Conservation (phyloP, 2,329 filamentous ascomycete genomes). For the Penicillium sp. region DNA sequence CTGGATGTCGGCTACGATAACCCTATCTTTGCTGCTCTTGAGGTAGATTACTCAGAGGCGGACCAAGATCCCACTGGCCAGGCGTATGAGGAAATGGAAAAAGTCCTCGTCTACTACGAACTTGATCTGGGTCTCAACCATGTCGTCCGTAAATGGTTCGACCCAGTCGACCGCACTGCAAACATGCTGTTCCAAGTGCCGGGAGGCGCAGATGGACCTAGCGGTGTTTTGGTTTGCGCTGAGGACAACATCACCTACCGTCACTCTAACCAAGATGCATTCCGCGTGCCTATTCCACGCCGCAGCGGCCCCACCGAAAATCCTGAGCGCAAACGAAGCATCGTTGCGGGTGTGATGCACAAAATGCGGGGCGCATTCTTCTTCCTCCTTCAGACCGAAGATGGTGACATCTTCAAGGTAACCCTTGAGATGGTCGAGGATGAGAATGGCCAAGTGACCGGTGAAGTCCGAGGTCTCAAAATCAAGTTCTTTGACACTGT, state of each 20-base stretch:
- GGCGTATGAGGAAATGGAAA: slow-evolving; percentile 79
- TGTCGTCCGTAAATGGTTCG: slow-evolving; percentile 94
- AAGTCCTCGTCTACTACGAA: slow-evolving; percentile 94
- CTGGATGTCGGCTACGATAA: slow-evolving; percentile 97
- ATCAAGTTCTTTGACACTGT: slow-evolving; percentile 99
- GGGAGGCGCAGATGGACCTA: slow-evolving; percentile 88
- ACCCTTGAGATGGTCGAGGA: slow-evolving; percentile 89
- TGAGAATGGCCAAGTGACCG: slow-evolving; percentile 70
- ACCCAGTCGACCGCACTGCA: slow-evolving; percentile 85
- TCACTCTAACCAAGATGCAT: slow-evolving; percentile 91
- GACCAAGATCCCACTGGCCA: slow-evolving; percentile 89
- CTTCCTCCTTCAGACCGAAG: slow-evolving; percentile 91
- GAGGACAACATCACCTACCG: slow-evolving; percentile 95
- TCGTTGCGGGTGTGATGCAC: slow-evolving; percentile 94
- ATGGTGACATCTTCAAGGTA: slow-evolving; percentile 97
- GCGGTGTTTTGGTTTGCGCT: slow-evolving; percentile 90
- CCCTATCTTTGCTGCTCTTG: slow-evolving; percentile 90
- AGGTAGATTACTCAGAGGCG: slow-evolving; percentile 87
- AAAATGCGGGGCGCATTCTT: slow-evolving; percentile 97
- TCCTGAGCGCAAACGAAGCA: slow-evolving; percentile 81
- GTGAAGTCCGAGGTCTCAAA: slow-evolving; percentile 78
- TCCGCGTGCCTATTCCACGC: slow-evolving; percentile 85
- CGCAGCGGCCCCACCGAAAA: slow-evolving; percentile 87
- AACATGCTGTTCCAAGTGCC: slow-evolving; percentile 93
- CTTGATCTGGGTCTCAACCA: slow-evolving; percentile 95